These are phyloP conservation scores for Entomortierella beljakovae DNA, from an alignment of 192 early-diverging fungal species.

Conservation along the genomic window DNA sequence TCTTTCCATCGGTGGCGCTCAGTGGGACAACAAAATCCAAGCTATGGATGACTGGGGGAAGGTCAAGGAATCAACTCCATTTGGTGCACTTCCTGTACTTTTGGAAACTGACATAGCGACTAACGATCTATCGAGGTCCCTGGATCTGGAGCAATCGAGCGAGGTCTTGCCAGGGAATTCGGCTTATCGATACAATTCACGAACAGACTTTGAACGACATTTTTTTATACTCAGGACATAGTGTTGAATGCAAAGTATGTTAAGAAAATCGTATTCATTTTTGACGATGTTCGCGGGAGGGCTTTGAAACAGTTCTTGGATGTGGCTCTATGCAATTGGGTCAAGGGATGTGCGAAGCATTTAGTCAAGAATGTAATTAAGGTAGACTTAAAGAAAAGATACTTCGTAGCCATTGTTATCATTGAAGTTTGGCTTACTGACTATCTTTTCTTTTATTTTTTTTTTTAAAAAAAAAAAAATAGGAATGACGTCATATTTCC, in stretches of 20 bases:
- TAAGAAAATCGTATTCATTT: neutral
- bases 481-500: too few relatives aligned
- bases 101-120: slow-evolving; percentile 14
- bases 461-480: too few relatives aligned
- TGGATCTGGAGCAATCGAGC: slow-evolving; percentile 59
- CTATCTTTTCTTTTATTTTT: too few relatives aligned
- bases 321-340: slow-evolving; percentile 2
- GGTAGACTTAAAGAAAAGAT: too few relatives aligned
- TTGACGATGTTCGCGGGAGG: slow-evolving; percentile 3
- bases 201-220: slow-evolving; percentile 44
- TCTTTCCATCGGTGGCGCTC: slow-evolving; percentile 49
- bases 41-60: slow-evolving; percentile 9
- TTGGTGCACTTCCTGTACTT: slow-evolving; percentile 18
- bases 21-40: slow-evolving; percentile 45
- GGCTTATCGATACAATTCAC: slow-evolving; percentile 24
- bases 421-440: too few relatives aligned
- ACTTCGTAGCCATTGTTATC: too few relatives aligned
- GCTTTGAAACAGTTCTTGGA: slow-evolving; percentile 1
- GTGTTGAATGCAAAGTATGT: neutral
- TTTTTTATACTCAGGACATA: slow-evolving; percentile 20
- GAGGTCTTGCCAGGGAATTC: slow-evolving; percentile 58
- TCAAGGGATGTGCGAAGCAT: slow-evolving; percentile 15
- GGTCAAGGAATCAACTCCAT: slow-evolving; percentile 5
- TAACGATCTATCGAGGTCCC: slow-evolving; percentile 37
- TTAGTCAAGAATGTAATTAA: slow-evolving; percentile 11